Conservation (phyloP, 805 yeast species). For the Yueomyces sp. region DNA sequence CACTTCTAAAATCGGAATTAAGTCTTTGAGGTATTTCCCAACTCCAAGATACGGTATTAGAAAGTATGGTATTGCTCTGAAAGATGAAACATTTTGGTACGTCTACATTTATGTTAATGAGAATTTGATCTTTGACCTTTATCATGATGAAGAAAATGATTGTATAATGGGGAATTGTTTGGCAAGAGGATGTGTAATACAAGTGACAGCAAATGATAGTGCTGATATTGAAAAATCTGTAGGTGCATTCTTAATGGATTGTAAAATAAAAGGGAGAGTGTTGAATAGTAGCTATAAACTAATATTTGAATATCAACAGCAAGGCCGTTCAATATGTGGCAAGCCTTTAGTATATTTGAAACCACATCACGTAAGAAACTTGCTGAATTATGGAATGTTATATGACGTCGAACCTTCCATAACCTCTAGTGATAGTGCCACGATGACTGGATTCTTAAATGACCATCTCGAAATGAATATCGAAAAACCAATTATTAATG, state of each 20-base stretch:
- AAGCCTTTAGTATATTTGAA: slow-evolving; percentile 40
- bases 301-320: slow-evolving; percentile 29
- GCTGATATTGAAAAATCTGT: slow-evolving; percentile 42
- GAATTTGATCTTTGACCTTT: neutral
- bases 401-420: slow-evolving; percentile 11
- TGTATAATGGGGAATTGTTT: neutral
- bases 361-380: slow-evolving; percentile 46
- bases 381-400: slow-evolving; percentile 15
- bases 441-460: slow-evolving; percentile 31
- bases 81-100: slow-evolving; percentile 51
- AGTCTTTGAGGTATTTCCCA: slow-evolving; percentile 27
- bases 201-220: slow-evolving; percentile 1
- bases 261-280: slow-evolving; percentile 31
- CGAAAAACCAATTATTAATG: slow-evolving; percentile 28
- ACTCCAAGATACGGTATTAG: slow-evolving; percentile 28
- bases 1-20: slow-evolving; percentile 54
- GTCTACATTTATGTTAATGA: slow-evolving; percentile 31
- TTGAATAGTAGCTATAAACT: slow-evolving; percentile 23
- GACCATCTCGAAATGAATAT: slow-evolving; percentile 13
- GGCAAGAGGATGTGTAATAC: slow-evolving; percentile 2
- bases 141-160: neutral
- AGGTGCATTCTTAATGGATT: slow-evolving; percentile 42
- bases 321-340: slow-evolving; percentile 34
- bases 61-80: slow-evolving; percentile 43
- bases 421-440: slow-evolving; percentile 36